Conservation (phyloP, 148 eudicot species). For the Polygonum maritimum region DNA sequence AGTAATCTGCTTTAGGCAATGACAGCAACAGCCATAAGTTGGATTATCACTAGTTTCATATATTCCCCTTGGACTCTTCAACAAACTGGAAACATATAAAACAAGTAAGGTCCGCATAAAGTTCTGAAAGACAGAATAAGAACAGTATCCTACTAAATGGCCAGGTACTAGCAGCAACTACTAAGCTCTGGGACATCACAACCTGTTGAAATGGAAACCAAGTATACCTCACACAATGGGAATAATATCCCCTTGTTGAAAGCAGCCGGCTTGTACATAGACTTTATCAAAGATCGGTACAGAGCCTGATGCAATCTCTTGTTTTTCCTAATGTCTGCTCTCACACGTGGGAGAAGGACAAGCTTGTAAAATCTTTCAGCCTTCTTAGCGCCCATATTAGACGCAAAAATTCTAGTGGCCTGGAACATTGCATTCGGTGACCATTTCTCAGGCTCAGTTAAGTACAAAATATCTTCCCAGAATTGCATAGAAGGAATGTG, state of each 20-base stretch:
- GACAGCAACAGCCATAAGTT: background rate
- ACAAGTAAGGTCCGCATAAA: background rate
- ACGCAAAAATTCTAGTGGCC: constrained; percentile 90
- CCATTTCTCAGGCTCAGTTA: constrained; percentile 97
- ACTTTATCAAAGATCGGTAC: constrained; percentile 62
- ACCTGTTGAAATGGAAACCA: background rate
- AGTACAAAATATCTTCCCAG: constrained; percentile 81
- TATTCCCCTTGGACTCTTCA: background rate
- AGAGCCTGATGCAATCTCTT: constrained; percentile 75
- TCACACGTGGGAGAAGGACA: constrained; percentile 78
- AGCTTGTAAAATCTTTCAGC: constrained; percentile 75
- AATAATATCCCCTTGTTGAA: constrained; percentile 89
- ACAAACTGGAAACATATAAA: background rate
- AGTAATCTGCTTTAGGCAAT: background rate
- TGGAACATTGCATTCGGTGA: constrained; percentile 76
- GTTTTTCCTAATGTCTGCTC: constrained; percentile 74
- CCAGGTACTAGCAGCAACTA: background rate
- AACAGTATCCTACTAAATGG: background rate
- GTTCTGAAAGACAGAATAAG: background rate
- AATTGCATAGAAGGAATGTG: constrained; percentile 49
- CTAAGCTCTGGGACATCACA: background rate
- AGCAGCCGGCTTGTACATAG: constrained; percentile 91
- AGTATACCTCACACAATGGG: constrained; percentile 72
- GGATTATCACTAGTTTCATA: background rate
- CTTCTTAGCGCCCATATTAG: constrained; percentile 71